Evolutionary conservation across 768 basidiomycete genomes (phyloP).

Genomic region (Russula abietina): DNA sequence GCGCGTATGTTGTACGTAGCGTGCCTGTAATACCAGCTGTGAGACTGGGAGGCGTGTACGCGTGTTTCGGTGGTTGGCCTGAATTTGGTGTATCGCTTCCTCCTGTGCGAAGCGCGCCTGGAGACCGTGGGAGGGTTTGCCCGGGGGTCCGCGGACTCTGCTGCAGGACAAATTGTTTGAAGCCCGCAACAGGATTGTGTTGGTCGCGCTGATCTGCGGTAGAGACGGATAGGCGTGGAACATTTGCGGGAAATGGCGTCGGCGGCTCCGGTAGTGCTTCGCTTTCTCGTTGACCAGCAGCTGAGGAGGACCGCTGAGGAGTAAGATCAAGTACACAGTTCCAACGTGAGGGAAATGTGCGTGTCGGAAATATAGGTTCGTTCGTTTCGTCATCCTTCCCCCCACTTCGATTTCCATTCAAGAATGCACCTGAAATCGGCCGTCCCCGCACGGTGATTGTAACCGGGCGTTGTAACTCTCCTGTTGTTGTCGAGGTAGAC

Average conservation of each 20-base stretch:
- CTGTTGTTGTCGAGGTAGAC: constrained; percentile 4
- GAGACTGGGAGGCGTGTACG: constrained; percentile 20
- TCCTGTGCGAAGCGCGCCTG: constrained; percentile 30
- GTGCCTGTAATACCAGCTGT: constrained; percentile 1
- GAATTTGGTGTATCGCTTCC: constrained; percentile 7
- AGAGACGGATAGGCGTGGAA: constrained; percentile 20
- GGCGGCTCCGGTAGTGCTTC: constrained; percentile 66
- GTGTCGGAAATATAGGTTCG: constrained; percentile 51
- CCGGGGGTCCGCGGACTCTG: constrained; percentile 32
- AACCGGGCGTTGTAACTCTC: constrained; percentile 22
- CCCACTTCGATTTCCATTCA: constrained; percentile 8
- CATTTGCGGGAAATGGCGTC: constrained; percentile 62
- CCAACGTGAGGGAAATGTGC: constrained; percentile 79
- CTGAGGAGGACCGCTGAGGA: constrained; percentile 26
- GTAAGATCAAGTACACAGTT: constrained; percentile 84
- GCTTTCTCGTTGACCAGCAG: constrained; percentile 30
- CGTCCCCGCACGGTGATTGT: constrained; percentile 71
- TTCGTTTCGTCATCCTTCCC: neutral
- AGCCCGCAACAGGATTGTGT: constrained; percentile 41
- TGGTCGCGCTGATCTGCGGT: constrained; percentile 27
- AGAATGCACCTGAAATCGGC: constrained; percentile 41
- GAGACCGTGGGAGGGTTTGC: constrained; percentile 27
- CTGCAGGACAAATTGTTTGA: constrained; percentile 44
- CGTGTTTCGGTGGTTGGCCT: constrained; percentile 10
- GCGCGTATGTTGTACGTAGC: constrained; percentile 22